phyloP scores from a whole-genome alignment of 106 monocot species.

The Agapanthus africanus region DNA sequence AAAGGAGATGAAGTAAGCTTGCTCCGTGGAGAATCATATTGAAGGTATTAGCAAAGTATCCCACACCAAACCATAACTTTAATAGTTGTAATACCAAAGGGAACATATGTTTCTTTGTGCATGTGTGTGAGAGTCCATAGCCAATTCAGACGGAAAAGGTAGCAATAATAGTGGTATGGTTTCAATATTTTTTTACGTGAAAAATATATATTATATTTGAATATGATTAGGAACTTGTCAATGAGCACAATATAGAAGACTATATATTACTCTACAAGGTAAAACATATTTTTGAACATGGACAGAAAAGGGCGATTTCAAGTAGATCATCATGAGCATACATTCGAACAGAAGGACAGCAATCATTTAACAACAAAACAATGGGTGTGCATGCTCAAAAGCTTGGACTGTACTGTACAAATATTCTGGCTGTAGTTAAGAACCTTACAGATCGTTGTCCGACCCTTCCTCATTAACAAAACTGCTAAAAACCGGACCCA shows the following conservation, averaged over 20 bases:
- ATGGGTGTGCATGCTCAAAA: background rate
- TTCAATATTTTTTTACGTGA: too few relatives aligned
- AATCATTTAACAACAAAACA: background rate
- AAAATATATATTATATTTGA: background rate
- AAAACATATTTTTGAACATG: background rate
- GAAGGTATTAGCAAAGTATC: too few relatives aligned
- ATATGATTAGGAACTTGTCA: background rate
- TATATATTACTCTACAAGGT: background rate
- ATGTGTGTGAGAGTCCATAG: too few relatives aligned
- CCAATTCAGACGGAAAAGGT: too few relatives aligned
- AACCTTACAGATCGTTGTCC: slow-evolving; percentile 55
- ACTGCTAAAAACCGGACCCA: slow-evolving; percentile 99
- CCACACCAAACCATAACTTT: too few relatives aligned
- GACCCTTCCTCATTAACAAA: slow-evolving; percentile 66
- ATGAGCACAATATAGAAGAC: background rate
- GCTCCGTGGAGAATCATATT: too few relatives aligned
- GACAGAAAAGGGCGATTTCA: background rate
- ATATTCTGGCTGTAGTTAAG: slow-evolving; percentile 3
- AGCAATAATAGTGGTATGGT: too few relatives aligned
- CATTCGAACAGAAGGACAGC: background rate
- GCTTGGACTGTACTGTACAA: background rate
- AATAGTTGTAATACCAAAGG: too few relatives aligned
- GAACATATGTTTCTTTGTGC: too few relatives aligned
- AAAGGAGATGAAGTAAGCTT: too few relatives aligned
- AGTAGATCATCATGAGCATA: background rate